Evolutionary conservation across 495 filamentous ascomycete species (phyloP).

Genomic region (Penicillium odoratum): DNA sequence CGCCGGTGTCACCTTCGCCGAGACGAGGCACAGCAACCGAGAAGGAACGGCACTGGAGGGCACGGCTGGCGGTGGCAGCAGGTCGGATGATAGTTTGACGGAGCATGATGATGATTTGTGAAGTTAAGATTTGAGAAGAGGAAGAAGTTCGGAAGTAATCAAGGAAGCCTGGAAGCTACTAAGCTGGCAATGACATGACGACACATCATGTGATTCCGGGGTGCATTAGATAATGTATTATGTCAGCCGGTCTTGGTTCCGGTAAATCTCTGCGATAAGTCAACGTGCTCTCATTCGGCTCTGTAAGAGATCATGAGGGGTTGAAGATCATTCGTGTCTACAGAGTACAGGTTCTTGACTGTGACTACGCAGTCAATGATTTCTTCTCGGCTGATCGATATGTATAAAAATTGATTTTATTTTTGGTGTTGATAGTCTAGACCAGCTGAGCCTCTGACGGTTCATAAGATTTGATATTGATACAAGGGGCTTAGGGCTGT

Average conservation of each 20-base stretch:
- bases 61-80: conserved; percentile 50
- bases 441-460: background rate
- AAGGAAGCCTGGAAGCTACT: background rate
- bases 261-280: conserved; percentile 35
- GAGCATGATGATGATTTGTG: conserved; percentile 54
- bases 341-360: too few relatives aligned
- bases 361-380: too few relatives aligned
- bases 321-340: conserved; percentile 3
- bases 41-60: conserved; percentile 59
- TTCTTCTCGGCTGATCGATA: background rate
- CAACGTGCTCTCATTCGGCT: conserved; percentile 29
- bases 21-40: conserved; percentile 61
- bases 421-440: background rate
- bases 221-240: conserved; percentile 17
- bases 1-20: conserved; percentile 68
- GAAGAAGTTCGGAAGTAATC: conserved; percentile 27
- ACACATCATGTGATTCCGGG: conserved; percentile 20
- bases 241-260: conserved; percentile 11
- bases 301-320: conserved; percentile 24
- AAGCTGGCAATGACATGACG: conserved; percentile 20
- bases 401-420: background rate
- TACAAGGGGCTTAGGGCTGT: conserved; percentile 5
- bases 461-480: background rate
- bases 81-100: conserved; percentile 63
- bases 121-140: conserved; percentile 5